Evolutionary conservation across 2,329 filamentous ascomycete species (phyloP), one percentile per base, ranked within the genome.

Genomic region (Fusarium devonianum): DNA sequence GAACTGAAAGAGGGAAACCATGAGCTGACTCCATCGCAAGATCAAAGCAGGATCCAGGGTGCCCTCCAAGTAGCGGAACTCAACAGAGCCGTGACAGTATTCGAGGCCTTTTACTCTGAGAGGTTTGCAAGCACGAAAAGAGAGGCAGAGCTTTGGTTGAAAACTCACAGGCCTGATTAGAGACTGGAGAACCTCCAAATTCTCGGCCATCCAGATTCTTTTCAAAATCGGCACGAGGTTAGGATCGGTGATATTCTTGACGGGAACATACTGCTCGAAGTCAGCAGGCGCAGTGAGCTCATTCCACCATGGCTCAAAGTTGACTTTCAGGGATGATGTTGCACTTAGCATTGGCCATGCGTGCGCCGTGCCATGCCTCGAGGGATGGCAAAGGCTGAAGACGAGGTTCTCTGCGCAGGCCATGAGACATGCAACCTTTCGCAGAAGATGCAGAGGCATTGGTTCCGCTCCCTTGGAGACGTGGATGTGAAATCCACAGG

Each of bases 11-110:
- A 62, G 43, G 11, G 60, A 45, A 14, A 51, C 25, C 33, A 58
- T 43, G 6, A 63, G 48, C 13, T 63, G 54, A 6, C 45, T 37
- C 53, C 53, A 63, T 17, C 46, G 54, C 10, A 63, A 18, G 17
- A 63, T 43, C 29, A 57, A 34, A 3, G 41, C 57, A 3, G 60
- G 57, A 28, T 62, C 41, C 12, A 63, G 16, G 23, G 39, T 59
- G n/a, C 54, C 51, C 37, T 63, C 51, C 9, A 59, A 43, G 30
- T 53, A 16, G 4, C 60, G 60, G 14, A 63, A 62, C 43, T 63
- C 60, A n/a, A 62, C 41, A 4, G 57, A 40, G 2, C 51, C 60
- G 4, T 34, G 22, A 18, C 37, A 37, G 12, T 22, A n/a, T 6
- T 34, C 35, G 3, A 12, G 10, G 3, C 7, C 6, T 25, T 10